phyloP scores from a whole-genome alignment of 1,139 yeast species.

The Geotrichum phurueaensis region DNA sequence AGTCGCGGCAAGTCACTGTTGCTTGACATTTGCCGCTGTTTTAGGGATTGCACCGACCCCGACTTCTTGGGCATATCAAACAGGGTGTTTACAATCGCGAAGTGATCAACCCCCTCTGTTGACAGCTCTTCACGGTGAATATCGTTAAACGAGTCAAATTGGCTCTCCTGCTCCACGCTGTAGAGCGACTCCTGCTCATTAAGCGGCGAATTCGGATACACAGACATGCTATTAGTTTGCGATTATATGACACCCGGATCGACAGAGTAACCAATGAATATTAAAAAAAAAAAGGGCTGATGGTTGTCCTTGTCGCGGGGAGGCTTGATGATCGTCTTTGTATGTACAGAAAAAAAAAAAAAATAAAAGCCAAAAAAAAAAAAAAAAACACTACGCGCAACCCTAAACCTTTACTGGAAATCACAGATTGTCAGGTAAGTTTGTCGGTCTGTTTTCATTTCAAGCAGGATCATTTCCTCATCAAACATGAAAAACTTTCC shows the following conservation, averaged over 20 bases:
- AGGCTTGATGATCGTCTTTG: background rate
- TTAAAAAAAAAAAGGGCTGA: background rate
- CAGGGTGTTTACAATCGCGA: constrained; percentile 2
- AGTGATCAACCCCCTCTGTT: background rate
- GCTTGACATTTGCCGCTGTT: background rate
- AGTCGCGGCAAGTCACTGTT: background rate
- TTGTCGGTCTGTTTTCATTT: constrained; percentile 10
- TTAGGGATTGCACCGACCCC: background rate
- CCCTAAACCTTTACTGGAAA: constrained; percentile 11
- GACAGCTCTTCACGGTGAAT: constrained; percentile 1
- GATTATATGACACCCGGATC: background rate
- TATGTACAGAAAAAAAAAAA: background rate
- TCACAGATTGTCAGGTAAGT: constrained; percentile 16
- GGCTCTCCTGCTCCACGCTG: background rate
- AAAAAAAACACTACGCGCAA: background rate
- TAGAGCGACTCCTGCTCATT: background rate
- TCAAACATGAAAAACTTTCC: constrained; percentile 18
- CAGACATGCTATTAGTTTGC: background rate
- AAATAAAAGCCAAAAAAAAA: background rate
- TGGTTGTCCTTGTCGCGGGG: background rate
- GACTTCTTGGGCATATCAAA: background rate
- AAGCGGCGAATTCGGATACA: background rate
- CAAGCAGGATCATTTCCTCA: constrained; percentile 18
- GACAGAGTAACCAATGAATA: background rate
- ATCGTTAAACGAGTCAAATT: background rate